Percentiles rank a stretch among this genome's conserved stretches.
These are phyloP conservation scores for Penicillium paneum DNA, from an alignment of 2,329 filamentous ascomycete genomes.

Conservation along the genomic window DNA sequence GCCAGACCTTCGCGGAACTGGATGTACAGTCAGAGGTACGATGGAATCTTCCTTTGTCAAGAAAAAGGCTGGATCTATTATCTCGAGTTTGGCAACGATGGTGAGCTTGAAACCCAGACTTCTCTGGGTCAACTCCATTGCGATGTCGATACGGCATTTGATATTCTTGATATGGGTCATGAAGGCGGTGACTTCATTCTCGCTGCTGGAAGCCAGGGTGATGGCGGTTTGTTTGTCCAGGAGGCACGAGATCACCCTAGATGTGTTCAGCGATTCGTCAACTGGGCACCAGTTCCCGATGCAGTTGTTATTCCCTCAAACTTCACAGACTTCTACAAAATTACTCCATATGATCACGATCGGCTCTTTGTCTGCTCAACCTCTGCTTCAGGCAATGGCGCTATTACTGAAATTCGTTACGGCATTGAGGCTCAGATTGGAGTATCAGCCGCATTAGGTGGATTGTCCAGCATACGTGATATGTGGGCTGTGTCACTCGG, in stretches of 20 bases:
- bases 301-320: constrained; percentile 32
- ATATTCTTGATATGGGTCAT: constrained; percentile 62
- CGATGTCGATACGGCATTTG: constrained; percentile 78
- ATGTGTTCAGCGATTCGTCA: constrained; percentile 61
- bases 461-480: constrained; percentile 39
- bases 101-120: constrained; percentile 54
- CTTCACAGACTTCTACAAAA: constrained; percentile 12
- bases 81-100: constrained; percentile 61
- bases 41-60: constrained; percentile 79
- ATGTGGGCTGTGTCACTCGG: constrained; percentile 45
- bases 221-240: constrained; percentile 73
- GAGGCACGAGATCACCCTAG: constrained; percentile 54
- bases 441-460: constrained; percentile 39
- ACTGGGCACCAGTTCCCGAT: constrained; percentile 57
- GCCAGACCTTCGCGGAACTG: constrained; percentile 69
- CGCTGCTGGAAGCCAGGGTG: constrained; percentile 72
- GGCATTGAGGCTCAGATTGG: constrained; percentile 68
- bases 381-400: constrained; percentile 56
- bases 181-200: constrained; percentile 73
- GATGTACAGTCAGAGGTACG: constrained; percentile 60
- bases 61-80: constrained; percentile 81
- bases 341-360: constrained; percentile 43
- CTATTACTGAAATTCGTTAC: constrained; percentile 65
- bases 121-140: constrained; percentile 65
- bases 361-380: constrained; percentile 66